Conservation (phyloP, 768 basidiomycete species). For the Kwoniella botswanensis region DNA sequence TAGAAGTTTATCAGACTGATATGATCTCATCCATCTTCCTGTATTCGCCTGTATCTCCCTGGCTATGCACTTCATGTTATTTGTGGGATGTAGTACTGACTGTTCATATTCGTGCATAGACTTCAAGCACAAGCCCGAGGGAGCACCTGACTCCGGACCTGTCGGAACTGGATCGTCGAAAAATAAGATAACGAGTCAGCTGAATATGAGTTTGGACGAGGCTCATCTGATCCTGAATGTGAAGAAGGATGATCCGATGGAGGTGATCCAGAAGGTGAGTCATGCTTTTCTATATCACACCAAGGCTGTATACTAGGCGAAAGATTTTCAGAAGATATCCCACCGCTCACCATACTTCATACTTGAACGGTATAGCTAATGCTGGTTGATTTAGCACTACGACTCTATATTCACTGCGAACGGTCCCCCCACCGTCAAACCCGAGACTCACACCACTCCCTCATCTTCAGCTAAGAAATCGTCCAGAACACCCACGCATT, state of each 20-base stretch:
- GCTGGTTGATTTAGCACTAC: slow-evolving; percentile 69
- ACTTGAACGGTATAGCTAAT: no score
- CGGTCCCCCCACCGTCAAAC: slow-evolving; percentile 65
- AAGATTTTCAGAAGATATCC: no score
- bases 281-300: not conserved
- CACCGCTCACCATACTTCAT: no score
- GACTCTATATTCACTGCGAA: slow-evolving; percentile 93
- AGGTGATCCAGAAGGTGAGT: slow-evolving; percentile 74
- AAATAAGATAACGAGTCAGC: slow-evolving; percentile 80
- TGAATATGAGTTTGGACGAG: slow-evolving; percentile 94
- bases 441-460: slow-evolving; percentile 59
- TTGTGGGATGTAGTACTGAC: no score
- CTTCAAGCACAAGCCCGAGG: slow-evolving; percentile 79
- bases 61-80: not conserved
- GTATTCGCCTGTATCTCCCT: not conserved
- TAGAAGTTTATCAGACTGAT: slow-evolving; percentile 6
- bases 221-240: slow-evolving; percentile 89
- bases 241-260: slow-evolving; percentile 73
- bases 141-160: slow-evolving; percentile 72
- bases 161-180: slow-evolving; percentile 68
- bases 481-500: slow-evolving; percentile 61
- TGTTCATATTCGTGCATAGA: slow-evolving; percentile 62
- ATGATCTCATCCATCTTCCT: not conserved
- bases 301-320: no score
- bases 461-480: slow-evolving; percentile 48